These are phyloP conservation scores for Colletotrichum somersetense DNA, from an alignment of 2,329 filamentous ascomycete genomes.

Conservation along the genomic window DNA sequence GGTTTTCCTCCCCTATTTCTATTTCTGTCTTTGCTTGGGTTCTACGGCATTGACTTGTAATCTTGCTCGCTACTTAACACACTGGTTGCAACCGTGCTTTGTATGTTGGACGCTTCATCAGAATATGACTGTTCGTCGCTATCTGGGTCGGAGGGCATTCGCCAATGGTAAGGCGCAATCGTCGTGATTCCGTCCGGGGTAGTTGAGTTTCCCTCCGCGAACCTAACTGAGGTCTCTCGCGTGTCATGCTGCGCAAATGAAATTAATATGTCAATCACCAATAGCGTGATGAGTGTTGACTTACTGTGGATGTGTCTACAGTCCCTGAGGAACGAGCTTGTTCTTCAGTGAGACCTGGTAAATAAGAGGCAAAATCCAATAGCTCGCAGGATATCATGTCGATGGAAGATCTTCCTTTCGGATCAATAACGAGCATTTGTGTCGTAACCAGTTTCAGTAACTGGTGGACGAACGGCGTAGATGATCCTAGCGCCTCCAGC, in stretches of 20 bases:
- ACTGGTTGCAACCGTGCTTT: neutral
- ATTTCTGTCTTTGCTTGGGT: neutral
- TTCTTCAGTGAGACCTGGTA: no score
- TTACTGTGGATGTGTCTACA: neutral
- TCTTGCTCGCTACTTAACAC: neutral
- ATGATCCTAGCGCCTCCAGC: neutral
- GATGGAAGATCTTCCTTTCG: neutral
- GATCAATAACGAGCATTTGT: conserved; percentile 16
- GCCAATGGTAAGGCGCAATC: no score
- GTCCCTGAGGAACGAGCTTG: neutral
- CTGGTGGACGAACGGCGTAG: neutral
- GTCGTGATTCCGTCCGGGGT: neutral
- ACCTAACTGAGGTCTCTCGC: neutral
- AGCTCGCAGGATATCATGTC: conserved; percentile 6
- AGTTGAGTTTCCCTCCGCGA: neutral
- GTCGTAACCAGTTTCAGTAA: conserved; percentile 17
- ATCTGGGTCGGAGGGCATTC: neutral
- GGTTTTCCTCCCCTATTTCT: no score
- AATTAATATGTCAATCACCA: neutral
- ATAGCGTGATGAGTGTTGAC: neutral
- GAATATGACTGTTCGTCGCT: neutral
- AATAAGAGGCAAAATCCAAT: neutral
- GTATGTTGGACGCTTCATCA: neutral
- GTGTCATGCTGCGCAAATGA: neutral
- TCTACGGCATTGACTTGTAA: neutral